Base-by-base conservation (phyloP, 2,329 filamentous ascomycete species). In the Phaeomoniella chlamydospora region DNA sequence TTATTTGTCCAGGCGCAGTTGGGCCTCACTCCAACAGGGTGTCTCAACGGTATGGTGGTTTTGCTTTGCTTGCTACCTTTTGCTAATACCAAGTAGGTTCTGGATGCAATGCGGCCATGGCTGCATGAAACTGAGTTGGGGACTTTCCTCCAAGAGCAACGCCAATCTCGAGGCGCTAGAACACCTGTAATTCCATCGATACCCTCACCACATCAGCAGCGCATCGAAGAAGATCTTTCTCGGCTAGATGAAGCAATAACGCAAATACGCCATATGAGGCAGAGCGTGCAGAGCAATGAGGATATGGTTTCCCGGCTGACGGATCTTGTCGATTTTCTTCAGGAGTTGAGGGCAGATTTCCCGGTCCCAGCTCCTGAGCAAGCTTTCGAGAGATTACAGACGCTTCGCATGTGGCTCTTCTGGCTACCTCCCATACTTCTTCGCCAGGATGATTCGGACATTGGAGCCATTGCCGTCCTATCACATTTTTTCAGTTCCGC, bases 401-500 rank as follows among this genome's bases (percentile, higher is more conserved):
- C 84, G 6, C 70, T 98, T 40, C 74, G 87, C 37, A 82, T 83
- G 47, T 94, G 88, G 86, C 72, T 96, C 12, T 94, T 96, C 60
- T 96, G 88, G 86, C 74, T 94, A 37, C 90, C 90, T 1, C 77
- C 94, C 19, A 76, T 77, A 45, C 80, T 87, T 48, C 69, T 94
- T 16, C 80, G 88, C 53, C 75, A 77, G 44, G 80, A 78, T 33
- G 75, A 79, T 35, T 74, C 74, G 22, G 85, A 88, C 45, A 72
- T 82, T 15, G 82, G 74, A 40, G 80, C 85, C 1, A 68, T 94
- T 45, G 68, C 93, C 36, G 77, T 92, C 42, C 77, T 96, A 37
- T 82, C 86, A 9, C 83, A 96, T 53, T 85, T 94, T 56, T 96
- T 94, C 61, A 87, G 84, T 1, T 76, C 86, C 13, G 86, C 85